Base-by-base conservation (phyloP, 306 rosid species). In the Luffa aegyptiaca region DNA sequence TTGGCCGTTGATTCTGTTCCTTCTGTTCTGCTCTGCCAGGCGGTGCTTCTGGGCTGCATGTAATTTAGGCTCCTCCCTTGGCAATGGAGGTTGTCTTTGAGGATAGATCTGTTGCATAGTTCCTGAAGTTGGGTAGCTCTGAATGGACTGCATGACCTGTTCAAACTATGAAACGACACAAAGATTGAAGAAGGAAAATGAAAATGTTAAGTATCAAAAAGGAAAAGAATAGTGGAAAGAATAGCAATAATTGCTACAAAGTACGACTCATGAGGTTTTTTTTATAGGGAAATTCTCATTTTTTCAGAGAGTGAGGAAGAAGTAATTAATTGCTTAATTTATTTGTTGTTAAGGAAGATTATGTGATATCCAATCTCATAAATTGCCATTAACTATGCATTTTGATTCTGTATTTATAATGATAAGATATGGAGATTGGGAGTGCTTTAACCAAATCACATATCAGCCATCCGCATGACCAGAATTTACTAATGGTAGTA, bases 1-100 rank as follows among this genome's bases (percentile, higher is more conserved):
- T 87, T 93, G 93, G 63, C 79, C 78, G 81, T 87, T 91, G 90
- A 93, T 93, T 83, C 94, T 66, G 88, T 51, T 76, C 81, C 97
- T 86, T n/a, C 93, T 84, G 26, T 84, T 93, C 85, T 61, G 90
- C 82, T 93, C 96, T 36, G 96, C 90, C 83, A 89, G 87, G 26
- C 94, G 86, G 81, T 91, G 97, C 78, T 86, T 93, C 87, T 83
- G 84, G 64, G 96, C 94, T 0, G 87, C 90, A 8, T 81, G 37
- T 57, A 80, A 20, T 81, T 85, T 89, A 80, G 74, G 56, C 79
- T 90, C 92, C 31, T 66, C 84, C 78, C 82, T 88, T 51, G 92
- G 83, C 80, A 81, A 83, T 73, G 77, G 80, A 66, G 26, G 33
- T 51, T 46, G 73, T 76, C 86, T 70, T 73, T 5, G 77, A 64